A percentile compares a stretch with the other conserved stretches of the same genome.
These are phyloP conservation scores for Senecio squalidus DNA, from an alignment of 140 eudicot species.

Conservation along the genomic window DNA sequence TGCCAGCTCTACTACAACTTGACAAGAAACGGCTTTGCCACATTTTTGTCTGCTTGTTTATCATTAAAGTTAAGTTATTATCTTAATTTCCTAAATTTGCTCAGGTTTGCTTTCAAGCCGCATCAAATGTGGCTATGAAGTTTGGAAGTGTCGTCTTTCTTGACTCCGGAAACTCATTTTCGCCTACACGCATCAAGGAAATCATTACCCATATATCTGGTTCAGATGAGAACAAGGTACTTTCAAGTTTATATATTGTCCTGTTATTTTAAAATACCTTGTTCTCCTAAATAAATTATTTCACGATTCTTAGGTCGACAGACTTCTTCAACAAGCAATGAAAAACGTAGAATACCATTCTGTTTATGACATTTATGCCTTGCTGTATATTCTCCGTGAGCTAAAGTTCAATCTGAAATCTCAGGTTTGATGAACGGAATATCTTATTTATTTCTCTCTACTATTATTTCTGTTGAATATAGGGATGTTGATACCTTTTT, in stretches of 20 bases:
- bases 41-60: neutral
- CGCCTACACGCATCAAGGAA: conserved; percentile 57
- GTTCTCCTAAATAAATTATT: neutral
- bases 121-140: conserved; percentile 57
- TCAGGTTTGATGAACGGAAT: conserved; percentile 36
- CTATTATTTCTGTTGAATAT: neutral
- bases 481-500: neutral
- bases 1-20: too few species aligned
- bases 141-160: conserved; percentile 46
- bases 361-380: conserved; percentile 63
- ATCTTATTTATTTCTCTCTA: neutral
- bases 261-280: neutral
- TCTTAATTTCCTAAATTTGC: neutral
- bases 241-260: neutral
- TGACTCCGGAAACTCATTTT: conserved; percentile 90
- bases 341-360: conserved; percentile 52
- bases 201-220: conserved; percentile 45
- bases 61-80: neutral
- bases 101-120: conserved; percentile 75
- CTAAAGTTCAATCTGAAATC: conserved; percentile 37
- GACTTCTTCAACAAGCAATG: conserved; percentile 43
- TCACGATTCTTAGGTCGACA: conserved; percentile 46
- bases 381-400: conserved; percentile 60
- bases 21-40: too few species aligned
- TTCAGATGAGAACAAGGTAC: conserved; percentile 31